Evolutionary conservation across 2,329 filamentous ascomycete genomes (phyloP).

Genomic region (Cucurbitaria berberidis): DNA sequence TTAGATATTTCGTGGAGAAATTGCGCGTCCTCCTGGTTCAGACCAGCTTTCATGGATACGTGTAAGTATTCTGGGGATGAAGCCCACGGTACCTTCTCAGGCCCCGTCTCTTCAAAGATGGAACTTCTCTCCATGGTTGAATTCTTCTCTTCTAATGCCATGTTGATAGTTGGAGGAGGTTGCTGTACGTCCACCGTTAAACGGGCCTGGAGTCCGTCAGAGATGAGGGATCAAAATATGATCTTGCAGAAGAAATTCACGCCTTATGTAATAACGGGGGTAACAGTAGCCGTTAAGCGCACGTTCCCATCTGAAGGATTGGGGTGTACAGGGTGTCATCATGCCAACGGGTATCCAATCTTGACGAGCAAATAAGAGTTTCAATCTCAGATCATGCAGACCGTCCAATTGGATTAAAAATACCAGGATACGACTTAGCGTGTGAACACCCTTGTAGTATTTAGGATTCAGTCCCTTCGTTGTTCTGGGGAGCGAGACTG

Average conservation of each 20-base stretch:
- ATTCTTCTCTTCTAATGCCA: background rate
- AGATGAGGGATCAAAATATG: too few relatives aligned
- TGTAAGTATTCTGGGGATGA: background rate
- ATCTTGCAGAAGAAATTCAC: background rate
- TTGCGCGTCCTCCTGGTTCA: conserved; percentile 32
- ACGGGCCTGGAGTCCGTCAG: background rate
- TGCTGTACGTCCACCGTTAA: background rate
- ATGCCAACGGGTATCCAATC: too few relatives aligned
- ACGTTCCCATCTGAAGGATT: background rate
- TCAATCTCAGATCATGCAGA: too few relatives aligned
- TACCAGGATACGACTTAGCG: too few relatives aligned
- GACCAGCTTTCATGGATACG: conserved; percentile 6
- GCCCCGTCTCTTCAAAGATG: background rate
- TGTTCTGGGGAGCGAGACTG: background rate
- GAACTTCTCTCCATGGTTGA: background rate
- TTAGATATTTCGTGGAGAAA: conserved; percentile 33
- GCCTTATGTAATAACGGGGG: background rate
- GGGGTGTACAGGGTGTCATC: background rate
- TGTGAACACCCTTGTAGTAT: too few relatives aligned
- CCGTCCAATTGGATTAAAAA: too few relatives aligned
- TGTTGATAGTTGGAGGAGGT: background rate
- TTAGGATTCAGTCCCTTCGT: too few relatives aligned
- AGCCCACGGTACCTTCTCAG: conserved; percentile 4
- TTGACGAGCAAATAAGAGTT: too few relatives aligned
- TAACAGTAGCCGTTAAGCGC: background rate